Conservation (phyloP, 768 basidiomycete genomes). For the Naganishia vishniacii region DNA sequence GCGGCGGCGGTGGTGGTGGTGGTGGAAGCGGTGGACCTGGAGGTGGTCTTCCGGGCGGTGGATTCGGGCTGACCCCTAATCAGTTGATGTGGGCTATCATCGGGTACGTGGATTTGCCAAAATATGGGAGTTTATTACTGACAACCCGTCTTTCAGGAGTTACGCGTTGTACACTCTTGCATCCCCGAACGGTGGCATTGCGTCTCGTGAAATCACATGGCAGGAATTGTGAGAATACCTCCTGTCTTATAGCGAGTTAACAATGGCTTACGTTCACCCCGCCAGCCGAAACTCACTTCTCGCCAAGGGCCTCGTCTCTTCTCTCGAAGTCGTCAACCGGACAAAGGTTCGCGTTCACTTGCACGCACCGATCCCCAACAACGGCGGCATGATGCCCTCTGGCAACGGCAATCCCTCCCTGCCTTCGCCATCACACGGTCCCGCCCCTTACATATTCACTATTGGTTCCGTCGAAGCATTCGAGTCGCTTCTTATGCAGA, state of each 20-base stretch:
- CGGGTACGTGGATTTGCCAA: slow-evolving; percentile 25
- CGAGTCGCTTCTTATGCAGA: slow-evolving; percentile 88
- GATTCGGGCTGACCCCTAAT: slow-evolving; percentile 42
- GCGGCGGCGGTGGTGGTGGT: slow-evolving; percentile 40
- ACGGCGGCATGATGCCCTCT: slow-evolving; percentile 16
- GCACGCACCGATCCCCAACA: slow-evolving; percentile 59
- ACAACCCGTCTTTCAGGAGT: slow-evolving; percentile 36
- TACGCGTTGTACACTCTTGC: slow-evolving; percentile 41
- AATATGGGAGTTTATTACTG: background rate
- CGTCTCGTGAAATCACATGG: slow-evolving; percentile 90
- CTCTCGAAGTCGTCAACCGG: slow-evolving; percentile 83
- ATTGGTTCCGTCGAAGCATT: slow-evolving; percentile 97
- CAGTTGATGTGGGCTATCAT: slow-evolving; percentile 41
- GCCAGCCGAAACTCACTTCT: slow-evolving; percentile 83
- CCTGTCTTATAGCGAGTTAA: too few species aligned
- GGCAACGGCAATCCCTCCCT: slow-evolving; percentile 32
- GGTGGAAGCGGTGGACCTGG: slow-evolving; percentile 36
- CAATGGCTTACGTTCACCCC: too few species aligned
- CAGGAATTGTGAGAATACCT: slow-evolving; percentile 68
- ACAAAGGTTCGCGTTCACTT: slow-evolving; percentile 84
- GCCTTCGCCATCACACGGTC: slow-evolving; percentile 43
- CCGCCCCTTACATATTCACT: slow-evolving; percentile 71
- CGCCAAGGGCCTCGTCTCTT: slow-evolving; percentile 91
- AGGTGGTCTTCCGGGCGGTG: slow-evolving; percentile 30
- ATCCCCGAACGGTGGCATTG: slow-evolving; percentile 33